Percentiles rank a stretch among this genome's conserved stretches.
These are phyloP conservation scores for Haplographium delicatum DNA, from an alignment of 495 filamentous ascomycete genomes.

Conservation along the genomic window DNA sequence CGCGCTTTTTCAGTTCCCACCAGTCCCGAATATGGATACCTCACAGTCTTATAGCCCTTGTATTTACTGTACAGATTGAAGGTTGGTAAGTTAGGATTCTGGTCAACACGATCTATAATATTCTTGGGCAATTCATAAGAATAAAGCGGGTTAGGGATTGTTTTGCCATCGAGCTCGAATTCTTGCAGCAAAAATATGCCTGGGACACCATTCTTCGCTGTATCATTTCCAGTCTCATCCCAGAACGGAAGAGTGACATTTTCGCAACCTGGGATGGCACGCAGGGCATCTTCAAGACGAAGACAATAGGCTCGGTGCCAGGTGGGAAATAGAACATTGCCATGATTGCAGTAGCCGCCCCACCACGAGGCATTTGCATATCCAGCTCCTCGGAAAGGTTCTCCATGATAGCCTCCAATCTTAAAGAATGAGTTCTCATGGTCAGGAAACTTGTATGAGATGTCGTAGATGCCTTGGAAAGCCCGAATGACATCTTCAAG, in stretches of 20 bases:
- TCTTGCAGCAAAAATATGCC: slow-evolving; percentile 6
- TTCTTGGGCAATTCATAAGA: slow-evolving; percentile 22
- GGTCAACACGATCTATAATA: slow-evolving; percentile 9
- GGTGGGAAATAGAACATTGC: slow-evolving; percentile 36
- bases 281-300: slow-evolving; percentile 25
- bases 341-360: slow-evolving; percentile 37
- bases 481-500: no score
- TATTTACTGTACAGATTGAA: slow-evolving; percentile 22
- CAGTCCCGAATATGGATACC: slow-evolving; percentile 27
- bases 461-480: no score
- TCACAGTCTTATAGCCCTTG: slow-evolving; percentile 21
- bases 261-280: slow-evolving; percentile 6
- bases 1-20: slow-evolving; percentile 5
- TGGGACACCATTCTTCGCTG: slow-evolving; percentile 7
- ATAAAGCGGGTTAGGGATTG: slow-evolving; percentile 25
- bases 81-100: neutral
- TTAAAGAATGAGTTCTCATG: slow-evolving; percentile 27
- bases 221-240: slow-evolving; percentile 18
- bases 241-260: slow-evolving; percentile 27
- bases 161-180: slow-evolving; percentile 9
- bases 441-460: no score
- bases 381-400: slow-evolving; percentile 17
- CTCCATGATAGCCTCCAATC: slow-evolving; percentile 28
- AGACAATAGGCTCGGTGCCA: slow-evolving; percentile 38
- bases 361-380: slow-evolving; percentile 12